Conservation (phyloP, 208 protist species). For the Trypanosoma scelopori region DNA sequence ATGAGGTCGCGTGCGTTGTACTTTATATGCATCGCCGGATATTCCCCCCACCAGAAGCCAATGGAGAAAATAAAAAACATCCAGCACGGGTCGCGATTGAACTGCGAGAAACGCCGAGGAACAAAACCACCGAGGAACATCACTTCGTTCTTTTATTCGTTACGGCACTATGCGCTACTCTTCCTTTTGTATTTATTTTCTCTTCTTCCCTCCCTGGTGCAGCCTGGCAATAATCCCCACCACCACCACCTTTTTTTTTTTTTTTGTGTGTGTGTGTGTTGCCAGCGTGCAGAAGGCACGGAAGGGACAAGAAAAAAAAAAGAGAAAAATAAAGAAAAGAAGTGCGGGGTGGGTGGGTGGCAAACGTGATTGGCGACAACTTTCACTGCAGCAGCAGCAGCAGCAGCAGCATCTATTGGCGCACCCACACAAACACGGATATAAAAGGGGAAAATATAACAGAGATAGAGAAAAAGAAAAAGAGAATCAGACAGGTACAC, state of each 20-base stretch:
- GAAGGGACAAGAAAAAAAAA: neutral
- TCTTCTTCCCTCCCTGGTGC: neutral
- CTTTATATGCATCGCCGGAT: constrained; percentile 84
- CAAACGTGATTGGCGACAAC: too few relatives aligned
- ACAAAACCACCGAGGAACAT: constrained; percentile 90
- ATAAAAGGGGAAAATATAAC: too few relatives aligned
- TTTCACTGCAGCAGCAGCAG: too few relatives aligned
- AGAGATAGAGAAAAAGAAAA: too few relatives aligned
- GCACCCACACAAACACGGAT: too few relatives aligned
- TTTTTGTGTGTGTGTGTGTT: too few relatives aligned
- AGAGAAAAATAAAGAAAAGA: too few relatives aligned
- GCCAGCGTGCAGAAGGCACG: neutral
- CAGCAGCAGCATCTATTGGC: too few relatives aligned
- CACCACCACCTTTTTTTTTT: too few relatives aligned
- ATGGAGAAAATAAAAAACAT: constrained; percentile 84
- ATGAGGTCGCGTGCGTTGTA: constrained; percentile 82
- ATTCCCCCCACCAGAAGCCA: constrained; percentile 79
- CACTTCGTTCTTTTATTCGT: neutral
- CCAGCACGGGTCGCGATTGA: constrained; percentile 83
- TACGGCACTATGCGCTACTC: neutral
- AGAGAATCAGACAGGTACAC: too few relatives aligned
- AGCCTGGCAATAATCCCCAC: neutral
- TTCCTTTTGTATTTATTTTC: too few relatives aligned
- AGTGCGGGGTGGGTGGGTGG: too few relatives aligned
- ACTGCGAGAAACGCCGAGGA: constrained; percentile 78